Evolutionary conservation across 1,284 basidiomycete species (phyloP), one percentile per base, ranked within the genome.

Genomic region (Moniliophthora roreri): DNA sequence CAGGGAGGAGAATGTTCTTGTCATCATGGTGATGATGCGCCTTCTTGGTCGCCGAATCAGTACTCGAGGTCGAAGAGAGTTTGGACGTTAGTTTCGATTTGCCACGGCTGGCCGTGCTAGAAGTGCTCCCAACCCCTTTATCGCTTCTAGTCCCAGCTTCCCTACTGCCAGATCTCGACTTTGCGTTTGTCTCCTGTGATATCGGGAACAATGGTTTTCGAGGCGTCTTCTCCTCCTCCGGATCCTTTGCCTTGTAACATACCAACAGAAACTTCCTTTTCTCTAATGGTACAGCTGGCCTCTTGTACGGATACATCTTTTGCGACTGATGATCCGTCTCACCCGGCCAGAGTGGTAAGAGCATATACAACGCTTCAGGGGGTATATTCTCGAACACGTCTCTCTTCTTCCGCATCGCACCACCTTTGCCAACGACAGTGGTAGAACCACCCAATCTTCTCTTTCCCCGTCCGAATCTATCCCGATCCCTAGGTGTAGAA

Each of bases 291-390:
- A 82, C 70, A 40, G 73, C 63, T 16, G 76, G 71, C 6, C 69
- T 53, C 15, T 64, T 60, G 48, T 71, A 73, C 13, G 70, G 68
- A 52, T 64, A 56, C 44, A 62, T 70, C 56, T 54, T 63, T 23
- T 58, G 61, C 10, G 68, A 74, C 15, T 63, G 60, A 0, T 77
- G 62, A 62, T 88, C 88, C 0, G 81, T 87, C 60, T 87, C 84
- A n/a, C 82, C 80, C 9, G 86, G 82, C 88, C 89, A 91, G 35
- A 91, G 74, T 3, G 89, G 89, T n/a, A 91, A 72, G 18, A 91
- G 75, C 89, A 91, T 91, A 66, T 86, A 89, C 41, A 90, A 69
- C 23, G 80, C 79, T 18, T 90, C 85, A 3, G 79, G 68, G 0
- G 86, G 85, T 23, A 90, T 76, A 39, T 80, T 73, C 45, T 79